Base-by-base conservation (phyloP, 371 early-diverging fungal species). In the Lichtheimia ornata region DNA sequence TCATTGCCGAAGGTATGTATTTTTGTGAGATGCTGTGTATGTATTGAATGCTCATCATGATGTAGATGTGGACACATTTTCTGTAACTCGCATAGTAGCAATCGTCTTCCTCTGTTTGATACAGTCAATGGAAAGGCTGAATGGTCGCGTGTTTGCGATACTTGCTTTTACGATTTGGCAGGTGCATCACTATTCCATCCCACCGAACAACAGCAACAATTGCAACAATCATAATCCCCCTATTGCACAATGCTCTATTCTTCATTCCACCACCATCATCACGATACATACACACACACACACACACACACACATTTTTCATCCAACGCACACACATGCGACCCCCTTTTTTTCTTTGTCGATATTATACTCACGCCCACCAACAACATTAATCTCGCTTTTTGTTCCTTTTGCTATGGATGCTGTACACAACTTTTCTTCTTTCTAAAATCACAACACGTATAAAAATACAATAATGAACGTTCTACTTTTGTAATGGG, bases 71-170 rank as follows among this genome's bases (percentile, higher is more conserved):
- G 67, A 15, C 61, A 69, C 30, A 45, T 64, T 25, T 59, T 64
- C 20, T 59, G 64, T 24, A 63, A 64, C 35, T 53, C 57, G n/a
- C 66, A 61, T 30, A 63, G 66, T 27, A 53, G 53, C 22, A 65
- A 62, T 44, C 59, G 57, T n/a, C 50, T 65, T 5, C 65, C 70
- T 14, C 28, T 65, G 24, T 63, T 67, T 52, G 49, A 61, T 20
- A 25, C 59, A 15, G 49, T 53, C 28, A 58, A 57, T 17, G 41
- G 42, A 0, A 58, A 59, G 13, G 57, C 60, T 2, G 64, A 67
- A 57, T 63, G 59, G 61, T 55, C 63, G 20, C 68, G 68, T 14
- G 68, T 67, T 15, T 67, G 68, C 53, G 68, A 67, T 54, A 41
- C 50, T 15, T 67, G 68, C 50, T 61, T 61, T 45, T 61, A 61